Conservation (phyloP, 495 filamentous ascomycete species). For the Melanomma pulvis-pyrius region DNA sequence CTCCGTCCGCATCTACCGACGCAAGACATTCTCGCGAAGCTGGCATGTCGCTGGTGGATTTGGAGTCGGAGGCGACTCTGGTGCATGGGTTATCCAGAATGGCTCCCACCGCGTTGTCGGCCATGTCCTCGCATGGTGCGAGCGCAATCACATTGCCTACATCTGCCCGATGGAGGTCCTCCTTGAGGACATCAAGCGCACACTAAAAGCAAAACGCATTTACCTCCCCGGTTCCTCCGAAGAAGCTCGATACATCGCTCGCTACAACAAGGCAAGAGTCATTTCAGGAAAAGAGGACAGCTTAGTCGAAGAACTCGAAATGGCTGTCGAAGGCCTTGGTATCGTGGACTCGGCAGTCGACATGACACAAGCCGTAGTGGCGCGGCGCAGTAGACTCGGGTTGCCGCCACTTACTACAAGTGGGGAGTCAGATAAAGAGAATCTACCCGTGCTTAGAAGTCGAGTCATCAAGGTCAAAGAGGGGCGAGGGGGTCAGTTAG, state of each 20-base stretch:
- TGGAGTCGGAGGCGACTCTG: slow-evolving; percentile 85
- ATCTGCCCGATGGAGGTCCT: slow-evolving; percentile 94
- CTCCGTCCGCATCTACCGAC: slow-evolving; percentile 78
- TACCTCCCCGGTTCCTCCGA: slow-evolving; percentile 53
- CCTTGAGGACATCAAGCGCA: slow-evolving; percentile 79
- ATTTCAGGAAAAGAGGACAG: slow-evolving; percentile 8
- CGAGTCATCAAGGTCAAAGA: slow-evolving; percentile 24
- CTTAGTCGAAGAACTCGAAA: slow-evolving; percentile 22
- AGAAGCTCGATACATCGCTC: slow-evolving; percentile 6
- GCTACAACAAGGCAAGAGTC: not conserved
- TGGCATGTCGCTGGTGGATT: slow-evolving; percentile 77
- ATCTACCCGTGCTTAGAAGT: slow-evolving; percentile 26
- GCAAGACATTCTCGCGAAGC: slow-evolving; percentile 75
- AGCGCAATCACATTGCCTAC: slow-evolving; percentile 74
- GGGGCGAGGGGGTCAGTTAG: slow-evolving; percentile 16
- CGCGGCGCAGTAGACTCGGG: slow-evolving; percentile 15
- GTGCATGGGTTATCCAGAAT: slow-evolving; percentile 90
- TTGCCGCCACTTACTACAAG: slow-evolving; percentile 12
- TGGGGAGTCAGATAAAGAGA: slow-evolving; percentile 34
- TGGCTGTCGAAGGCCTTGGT: slow-evolving; percentile 21
- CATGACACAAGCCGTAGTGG: not conserved
- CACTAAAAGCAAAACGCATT: slow-evolving; percentile 61
- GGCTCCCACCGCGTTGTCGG: slow-evolving; percentile 78
- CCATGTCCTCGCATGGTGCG: slow-evolving; percentile 85
- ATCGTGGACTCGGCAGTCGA: slow-evolving; percentile 25